phyloP scores from a whole-genome alignment of 2,329 filamentous ascomycete species.

The Xylariaceae sp. region DNA sequence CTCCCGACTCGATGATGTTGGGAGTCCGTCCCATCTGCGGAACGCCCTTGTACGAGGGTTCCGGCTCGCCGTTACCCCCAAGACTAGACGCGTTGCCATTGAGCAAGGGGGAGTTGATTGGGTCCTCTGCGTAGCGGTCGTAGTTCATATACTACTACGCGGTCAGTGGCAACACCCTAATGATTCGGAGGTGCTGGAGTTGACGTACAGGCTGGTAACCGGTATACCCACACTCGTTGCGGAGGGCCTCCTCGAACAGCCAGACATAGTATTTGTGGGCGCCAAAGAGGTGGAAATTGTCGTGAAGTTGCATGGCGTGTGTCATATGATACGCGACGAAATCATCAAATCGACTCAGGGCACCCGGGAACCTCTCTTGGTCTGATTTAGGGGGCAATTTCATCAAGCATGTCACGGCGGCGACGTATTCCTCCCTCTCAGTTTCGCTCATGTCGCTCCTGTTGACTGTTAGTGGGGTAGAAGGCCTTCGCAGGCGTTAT shows the following conservation, averaged over 20 bases:
- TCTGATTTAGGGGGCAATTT: slow-evolving; percentile 32
- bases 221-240: slow-evolving; percentile 38
- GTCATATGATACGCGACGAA: slow-evolving; percentile 35
- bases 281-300: slow-evolving; percentile 32
- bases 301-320: slow-evolving; percentile 34
- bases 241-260: slow-evolving; percentile 37
- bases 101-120: slow-evolving; percentile 53
- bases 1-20: slow-evolving; percentile 48
- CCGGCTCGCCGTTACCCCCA: slow-evolving; percentile 48
- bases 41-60: slow-evolving; percentile 31
- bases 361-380: slow-evolving; percentile 33
- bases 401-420: slow-evolving; percentile 34
- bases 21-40: slow-evolving; percentile 38
- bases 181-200: not conserved
- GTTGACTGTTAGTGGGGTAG: slow-evolving; percentile 5
- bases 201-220: slow-evolving; percentile 37
- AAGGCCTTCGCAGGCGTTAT: not conserved
- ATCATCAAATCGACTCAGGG: slow-evolving; percentile 37
- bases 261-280: slow-evolving; percentile 39
- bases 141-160: slow-evolving; percentile 52
- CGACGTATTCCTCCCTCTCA: slow-evolving; percentile 35
- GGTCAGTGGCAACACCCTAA: slow-evolving; percentile 1
- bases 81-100: slow-evolving; percentile 55
- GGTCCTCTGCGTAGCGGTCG: slow-evolving; percentile 51
- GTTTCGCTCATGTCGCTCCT: slow-evolving; percentile 37